These are phyloP conservation scores for Anaeromyces robustus DNA, from an alignment of 192 early-diverging fungal genomes.

Conservation along the genomic window DNA sequence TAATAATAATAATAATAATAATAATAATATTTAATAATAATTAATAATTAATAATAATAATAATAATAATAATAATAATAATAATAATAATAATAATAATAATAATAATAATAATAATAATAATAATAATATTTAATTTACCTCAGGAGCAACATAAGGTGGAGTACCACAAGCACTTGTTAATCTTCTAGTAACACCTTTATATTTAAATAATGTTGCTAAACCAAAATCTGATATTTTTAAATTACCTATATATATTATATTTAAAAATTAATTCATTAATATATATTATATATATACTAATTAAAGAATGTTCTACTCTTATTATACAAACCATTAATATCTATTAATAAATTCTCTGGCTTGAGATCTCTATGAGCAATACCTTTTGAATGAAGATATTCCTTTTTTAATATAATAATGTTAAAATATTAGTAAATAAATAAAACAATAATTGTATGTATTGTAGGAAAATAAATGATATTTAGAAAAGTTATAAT, in stretches of 20 bases:
- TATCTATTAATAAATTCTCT: constrained; percentile 44
- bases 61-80: not conserved
- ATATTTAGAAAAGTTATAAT: not conserved
- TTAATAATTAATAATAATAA: not conserved
- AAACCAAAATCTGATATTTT: constrained; percentile 62
- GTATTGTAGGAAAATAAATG: too few relatives aligned
- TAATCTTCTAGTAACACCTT: constrained; percentile 30
- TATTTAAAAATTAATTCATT: too few relatives aligned
- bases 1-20: too few relatives aligned
- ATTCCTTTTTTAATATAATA: constrained; percentile 12
- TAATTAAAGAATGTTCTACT: constrained; percentile 6
- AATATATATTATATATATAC: too few relatives aligned
- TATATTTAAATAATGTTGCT: constrained; percentile 42
- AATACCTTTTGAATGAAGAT: constrained; percentile 30
- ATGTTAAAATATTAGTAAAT: too few relatives aligned
- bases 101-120: not conserved
- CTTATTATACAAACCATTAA: constrained; percentile 9
- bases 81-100: not conserved
- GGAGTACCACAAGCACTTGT: constrained; percentile 57
- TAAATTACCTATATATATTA: constrained; percentile 33
- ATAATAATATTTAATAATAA: too few relatives aligned
- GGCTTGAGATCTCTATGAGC: constrained; percentile 66
- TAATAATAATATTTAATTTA: constrained; percentile 6
- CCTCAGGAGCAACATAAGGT: constrained; percentile 50
- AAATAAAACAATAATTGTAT: too few relatives aligned